Conservation (phyloP, 2,329 filamentous ascomycete genomes). For the Coccinonectria pachysandricola region DNA sequence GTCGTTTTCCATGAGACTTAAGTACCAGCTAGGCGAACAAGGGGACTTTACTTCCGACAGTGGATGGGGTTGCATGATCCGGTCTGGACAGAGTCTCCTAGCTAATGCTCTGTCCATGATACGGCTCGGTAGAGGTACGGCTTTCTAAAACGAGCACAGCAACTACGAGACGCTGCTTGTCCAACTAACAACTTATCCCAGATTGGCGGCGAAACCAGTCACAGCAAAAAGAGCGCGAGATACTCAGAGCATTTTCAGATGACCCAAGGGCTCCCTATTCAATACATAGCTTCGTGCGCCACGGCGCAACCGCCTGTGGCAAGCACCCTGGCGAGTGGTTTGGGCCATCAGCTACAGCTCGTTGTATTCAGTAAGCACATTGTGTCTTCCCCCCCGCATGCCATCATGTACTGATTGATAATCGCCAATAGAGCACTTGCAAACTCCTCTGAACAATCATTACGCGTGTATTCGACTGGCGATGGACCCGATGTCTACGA, state of each 20-base stretch:
- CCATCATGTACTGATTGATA: too few relatives aligned
- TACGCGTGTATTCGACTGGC: conserved; percentile 81
- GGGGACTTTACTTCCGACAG: conserved; percentile 84
- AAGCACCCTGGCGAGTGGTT: conserved; percentile 98
- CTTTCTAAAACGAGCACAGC: too few relatives aligned
- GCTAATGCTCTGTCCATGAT: conserved; percentile 73
- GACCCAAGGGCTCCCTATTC: conserved; percentile 80
- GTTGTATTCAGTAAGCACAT: conserved; percentile 86
- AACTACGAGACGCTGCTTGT: too few relatives aligned
- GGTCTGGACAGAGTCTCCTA: conserved; percentile 85
- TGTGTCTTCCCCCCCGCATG: too few relatives aligned
- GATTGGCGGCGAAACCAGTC: conserved; percentile 65
- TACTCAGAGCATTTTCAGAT: conserved; percentile 80
- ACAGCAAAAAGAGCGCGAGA: conserved; percentile 50
- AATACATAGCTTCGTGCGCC: conserved; percentile 85
- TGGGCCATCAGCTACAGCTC: conserved; percentile 89
- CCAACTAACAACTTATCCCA: conserved; percentile 14
- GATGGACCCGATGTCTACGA: conserved; percentile 91
- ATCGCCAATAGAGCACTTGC: conserved; percentile 54
- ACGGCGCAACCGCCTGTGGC: conserved; percentile 77
- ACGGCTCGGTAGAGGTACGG: conserved; percentile 65
- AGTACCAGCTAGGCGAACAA: conserved; percentile 68
- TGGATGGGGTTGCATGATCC: conserved; percentile 98
- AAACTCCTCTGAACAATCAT: conserved; percentile 49
- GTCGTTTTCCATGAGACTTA: conserved; percentile 75